Percentiles rank a stretch among this genome's conserved stretches.
phyloP scores from a whole-genome alignment of 768 basidiomycete species.

The Lactifluus echinatus region DNA sequence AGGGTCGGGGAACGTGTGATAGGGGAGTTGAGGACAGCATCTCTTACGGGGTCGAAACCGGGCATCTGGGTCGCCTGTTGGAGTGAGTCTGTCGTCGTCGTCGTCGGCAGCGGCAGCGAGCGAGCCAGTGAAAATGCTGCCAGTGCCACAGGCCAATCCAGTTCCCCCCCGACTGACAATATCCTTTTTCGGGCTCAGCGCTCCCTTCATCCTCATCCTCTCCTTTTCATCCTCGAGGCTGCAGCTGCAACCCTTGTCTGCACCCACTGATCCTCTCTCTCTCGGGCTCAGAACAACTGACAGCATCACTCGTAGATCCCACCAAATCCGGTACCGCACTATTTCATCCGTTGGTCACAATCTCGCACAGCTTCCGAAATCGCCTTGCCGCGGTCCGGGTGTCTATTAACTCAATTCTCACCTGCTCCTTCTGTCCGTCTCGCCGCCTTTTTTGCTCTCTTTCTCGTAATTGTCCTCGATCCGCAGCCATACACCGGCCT shows the following conservation, averaged over 20 bases:
- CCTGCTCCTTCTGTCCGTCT: not conserved
- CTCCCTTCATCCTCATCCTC: constrained; percentile 14
- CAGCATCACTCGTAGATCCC: constrained; percentile 5
- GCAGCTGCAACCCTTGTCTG: not conserved
- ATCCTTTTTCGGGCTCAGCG: constrained; percentile 15
- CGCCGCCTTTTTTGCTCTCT: constrained; percentile 2
- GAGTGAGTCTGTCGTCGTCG: constrained; percentile 2
- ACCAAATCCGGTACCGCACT: constrained; percentile 9
- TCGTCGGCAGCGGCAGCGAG: not conserved
- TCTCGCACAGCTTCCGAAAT: constrained; percentile 10
- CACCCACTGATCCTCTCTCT: not conserved
- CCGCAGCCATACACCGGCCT: constrained; percentile 4
- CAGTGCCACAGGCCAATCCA: constrained; percentile 4
- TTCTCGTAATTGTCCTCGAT: constrained; percentile 9
- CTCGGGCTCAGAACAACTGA: not conserved
- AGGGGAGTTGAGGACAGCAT: constrained; percentile 77
- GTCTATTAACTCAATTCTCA: not conserved
- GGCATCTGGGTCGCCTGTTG: constrained; percentile 37
- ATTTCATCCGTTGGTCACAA: constrained; percentile 7
- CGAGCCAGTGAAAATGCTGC: not conserved
- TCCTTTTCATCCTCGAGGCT: constrained; percentile 7
- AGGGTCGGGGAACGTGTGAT: constrained; percentile 39
- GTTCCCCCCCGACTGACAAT: constrained; percentile 1
- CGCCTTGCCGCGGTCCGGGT: not conserved
- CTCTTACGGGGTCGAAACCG: constrained; percentile 79